Evolutionary conservation across 2,329 filamentous ascomycete species (phyloP).

Genomic region (Talaromyces amestolkiae): DNA sequence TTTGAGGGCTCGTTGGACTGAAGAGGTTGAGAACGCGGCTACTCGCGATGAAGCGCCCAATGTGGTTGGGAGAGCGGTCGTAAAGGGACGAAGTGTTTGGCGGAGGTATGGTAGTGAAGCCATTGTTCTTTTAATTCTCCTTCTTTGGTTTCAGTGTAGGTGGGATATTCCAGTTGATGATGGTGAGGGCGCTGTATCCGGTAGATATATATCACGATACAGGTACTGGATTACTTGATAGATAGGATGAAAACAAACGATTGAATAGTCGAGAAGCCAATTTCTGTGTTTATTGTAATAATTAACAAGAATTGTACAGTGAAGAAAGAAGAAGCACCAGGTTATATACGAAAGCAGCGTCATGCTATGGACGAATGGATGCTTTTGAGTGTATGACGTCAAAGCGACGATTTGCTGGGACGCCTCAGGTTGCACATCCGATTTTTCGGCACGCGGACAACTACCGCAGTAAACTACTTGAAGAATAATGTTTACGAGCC

Average conservation of each 20-base stretch:
- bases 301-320: neutral
- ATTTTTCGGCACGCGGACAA: neutral
- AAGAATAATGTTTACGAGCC: neutral
- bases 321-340: neutral
- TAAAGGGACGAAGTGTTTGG: conserved; percentile 5
- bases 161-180: no score
- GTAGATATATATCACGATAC: neutral
- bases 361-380: neutral
- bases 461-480: neutral
- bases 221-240: neutral
- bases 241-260: neutral
- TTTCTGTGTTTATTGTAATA: neutral
- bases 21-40: conserved; percentile 21
- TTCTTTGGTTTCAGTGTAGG: neutral
- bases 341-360: conserved; percentile 1
- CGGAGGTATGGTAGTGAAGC: conserved; percentile 5
- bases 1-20: conserved; percentile 30
- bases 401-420: conserved; percentile 4
- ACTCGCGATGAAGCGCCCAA: neutral
- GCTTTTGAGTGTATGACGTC: conserved; percentile 17
- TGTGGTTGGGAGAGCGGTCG: neutral
- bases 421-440: conserved; percentile 7
- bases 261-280: neutral
- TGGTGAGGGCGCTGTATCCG: neutral
- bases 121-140: neutral